Evolutionary conservation across 2,329 filamentous ascomycete genomes (phyloP).

Genomic region (Colletotrichum tamarilloi): DNA sequence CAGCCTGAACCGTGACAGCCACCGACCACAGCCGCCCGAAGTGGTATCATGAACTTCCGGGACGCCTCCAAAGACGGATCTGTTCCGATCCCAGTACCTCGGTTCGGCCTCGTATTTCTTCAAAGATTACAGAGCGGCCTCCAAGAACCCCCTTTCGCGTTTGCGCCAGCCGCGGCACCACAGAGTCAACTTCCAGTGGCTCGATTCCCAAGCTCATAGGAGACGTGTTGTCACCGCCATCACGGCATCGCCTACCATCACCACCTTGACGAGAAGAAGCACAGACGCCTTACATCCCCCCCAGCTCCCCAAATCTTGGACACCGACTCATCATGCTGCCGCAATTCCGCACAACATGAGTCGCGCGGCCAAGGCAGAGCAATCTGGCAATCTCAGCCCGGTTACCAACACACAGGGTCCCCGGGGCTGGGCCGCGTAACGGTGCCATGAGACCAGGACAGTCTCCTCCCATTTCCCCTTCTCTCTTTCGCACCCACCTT

Average conservation of each 20-base stretch:
- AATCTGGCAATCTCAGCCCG: neutral
- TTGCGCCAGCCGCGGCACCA: neutral
- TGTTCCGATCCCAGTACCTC: neutral
- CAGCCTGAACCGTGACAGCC: constrained; percentile 10
- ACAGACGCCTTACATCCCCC: neutral
- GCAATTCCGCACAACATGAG: constrained; percentile 25
- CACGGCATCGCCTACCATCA: neutral
- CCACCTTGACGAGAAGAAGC: neutral
- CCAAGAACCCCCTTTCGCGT: neutral
- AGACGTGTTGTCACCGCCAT: neutral
- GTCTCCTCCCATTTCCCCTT: constrained; percentile 6
- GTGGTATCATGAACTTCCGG: neutral
- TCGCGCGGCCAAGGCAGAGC: constrained; percentile 21
- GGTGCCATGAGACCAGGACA: neutral
- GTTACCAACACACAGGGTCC: constrained; percentile 21
- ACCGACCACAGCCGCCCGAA: constrained; percentile 7
- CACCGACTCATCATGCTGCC: constrained; percentile 16
- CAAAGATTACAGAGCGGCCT: neutral
- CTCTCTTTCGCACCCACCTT: constrained; percentile 5
- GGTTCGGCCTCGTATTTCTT: neutral
- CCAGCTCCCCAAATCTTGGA: neutral
- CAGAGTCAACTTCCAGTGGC: neutral
- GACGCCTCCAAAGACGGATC: neutral
- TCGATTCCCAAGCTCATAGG: neutral
- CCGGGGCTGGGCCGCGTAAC: constrained; percentile 21